Conservation (phyloP, 371 early-diverging fungal genomes). For the Mortierella sp. region DNA sequence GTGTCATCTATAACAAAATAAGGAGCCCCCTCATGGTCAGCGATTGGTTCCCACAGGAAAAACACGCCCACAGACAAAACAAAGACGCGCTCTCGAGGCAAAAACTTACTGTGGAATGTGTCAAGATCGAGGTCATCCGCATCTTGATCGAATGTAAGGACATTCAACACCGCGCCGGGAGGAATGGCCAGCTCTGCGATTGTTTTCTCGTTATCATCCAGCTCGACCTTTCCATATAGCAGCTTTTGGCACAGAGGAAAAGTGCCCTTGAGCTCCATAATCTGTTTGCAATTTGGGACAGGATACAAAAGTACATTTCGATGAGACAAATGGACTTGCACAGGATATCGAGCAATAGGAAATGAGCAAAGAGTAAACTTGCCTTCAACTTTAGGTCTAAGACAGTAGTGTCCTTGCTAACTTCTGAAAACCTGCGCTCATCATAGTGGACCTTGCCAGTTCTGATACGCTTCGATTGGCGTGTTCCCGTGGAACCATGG, state of each 20-base stretch:
- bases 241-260: constrained; percentile 54
- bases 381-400: constrained; percentile 54
- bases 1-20: constrained; percentile 14
- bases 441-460: constrained; percentile 23
- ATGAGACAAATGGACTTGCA: not conserved
- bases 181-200: constrained; percentile 38
- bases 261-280: constrained; percentile 45
- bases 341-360: not conserved
- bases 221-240: constrained; percentile 20
- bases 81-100: not conserved
- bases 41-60: not conserved
- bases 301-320: too few species aligned
- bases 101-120: constrained; percentile 29
- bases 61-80: not conserved
- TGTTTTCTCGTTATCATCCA: constrained; percentile 42
- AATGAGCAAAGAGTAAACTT: not conserved
- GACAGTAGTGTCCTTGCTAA: constrained; percentile 40
- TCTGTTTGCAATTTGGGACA: constrained; percentile 2
- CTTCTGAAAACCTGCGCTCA: constrained; percentile 15
- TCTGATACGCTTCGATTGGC: constrained; percentile 43
- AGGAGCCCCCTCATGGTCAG: not conserved
- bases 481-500: constrained; percentile 1
- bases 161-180: constrained; percentile 32
- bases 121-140: constrained; percentile 26
- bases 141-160: constrained; percentile 41